These are phyloP conservation scores for Sporothrix pallida DNA, from an alignment of 2,329 filamentous ascomycete species.

Conservation along the genomic window DNA sequence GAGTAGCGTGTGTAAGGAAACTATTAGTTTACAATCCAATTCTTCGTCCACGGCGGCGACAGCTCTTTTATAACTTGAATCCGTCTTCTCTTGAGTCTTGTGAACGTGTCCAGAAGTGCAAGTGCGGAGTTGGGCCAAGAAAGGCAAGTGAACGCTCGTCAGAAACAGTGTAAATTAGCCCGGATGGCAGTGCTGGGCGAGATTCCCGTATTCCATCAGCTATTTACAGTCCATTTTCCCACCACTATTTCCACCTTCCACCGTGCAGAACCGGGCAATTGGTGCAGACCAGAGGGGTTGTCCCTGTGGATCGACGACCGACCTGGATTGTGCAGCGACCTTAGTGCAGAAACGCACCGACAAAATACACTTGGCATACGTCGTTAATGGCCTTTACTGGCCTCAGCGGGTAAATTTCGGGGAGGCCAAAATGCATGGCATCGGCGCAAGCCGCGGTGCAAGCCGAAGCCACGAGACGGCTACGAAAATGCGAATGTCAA, in stretches of 20 bases:
- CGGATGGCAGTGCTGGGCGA: conserved; percentile 9
- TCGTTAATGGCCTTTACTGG: not conserved
- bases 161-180: not conserved
- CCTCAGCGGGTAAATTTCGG: not conserved
- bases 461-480: too few species aligned
- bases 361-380: not conserved
- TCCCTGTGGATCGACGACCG: not conserved
- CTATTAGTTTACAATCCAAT: not conserved
- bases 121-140: conserved; percentile 5
- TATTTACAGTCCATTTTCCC: too few species aligned
- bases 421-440: not conserved
- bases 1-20: not conserved
- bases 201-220: not conserved
- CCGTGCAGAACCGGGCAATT: not conserved
- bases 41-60: not conserved
- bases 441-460: too few species aligned
- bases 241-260: not conserved
- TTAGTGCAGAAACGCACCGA: not conserved
- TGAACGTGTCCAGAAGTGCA: not conserved
- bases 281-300: conserved; percentile 4
- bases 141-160: conserved; percentile 11
- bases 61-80: not conserved
- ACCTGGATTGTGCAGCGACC: not conserved
- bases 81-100: not conserved
- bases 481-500: too few species aligned